phyloP scores from a whole-genome alignment of 257 asterid species.

The Nyctanthes arbortristis region DNA sequence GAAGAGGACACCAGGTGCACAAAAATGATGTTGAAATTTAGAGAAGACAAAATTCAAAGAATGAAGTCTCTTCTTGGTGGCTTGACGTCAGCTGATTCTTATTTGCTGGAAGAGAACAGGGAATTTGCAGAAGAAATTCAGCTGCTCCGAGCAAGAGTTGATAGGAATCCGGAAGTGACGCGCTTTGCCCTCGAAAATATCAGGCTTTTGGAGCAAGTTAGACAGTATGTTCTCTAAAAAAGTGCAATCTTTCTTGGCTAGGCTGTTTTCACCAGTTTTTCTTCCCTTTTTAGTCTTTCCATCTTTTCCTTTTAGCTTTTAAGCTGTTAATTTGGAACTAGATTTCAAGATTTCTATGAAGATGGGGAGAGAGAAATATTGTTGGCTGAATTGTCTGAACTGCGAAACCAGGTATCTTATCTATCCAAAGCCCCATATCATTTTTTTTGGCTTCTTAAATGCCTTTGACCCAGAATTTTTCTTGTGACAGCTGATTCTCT shows the following conservation, averaged over 20 bases:
- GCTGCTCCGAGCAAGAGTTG: slow-evolving; percentile 64
- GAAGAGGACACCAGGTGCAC: slow-evolving; percentile 93
- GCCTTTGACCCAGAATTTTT: slow-evolving; percentile 15
- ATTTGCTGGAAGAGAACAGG: slow-evolving; percentile 75
- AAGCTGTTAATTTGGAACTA: slow-evolving; percentile 26
- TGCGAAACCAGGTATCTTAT: slow-evolving; percentile 78
- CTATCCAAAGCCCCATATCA: slow-evolving; percentile 8
- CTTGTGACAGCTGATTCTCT: slow-evolving; percentile 54
- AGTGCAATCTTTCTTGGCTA: background rate
- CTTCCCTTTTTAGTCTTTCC: too few species aligned
- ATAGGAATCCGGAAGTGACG: slow-evolving; percentile 94
- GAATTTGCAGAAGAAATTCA: slow-evolving; percentile 71
- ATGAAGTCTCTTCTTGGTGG: slow-evolving; percentile 82
- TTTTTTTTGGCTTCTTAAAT: slow-evolving; percentile 9
- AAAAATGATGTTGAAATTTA: slow-evolving; percentile 91
- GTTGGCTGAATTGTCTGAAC: slow-evolving; percentile 72
- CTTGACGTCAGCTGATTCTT: slow-evolving; percentile 60
- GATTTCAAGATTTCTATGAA: slow-evolving; percentile 92
- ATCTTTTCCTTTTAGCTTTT: slow-evolving; percentile 8
- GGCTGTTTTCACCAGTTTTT: background rate
- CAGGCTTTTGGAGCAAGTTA: slow-evolving; percentile 82
- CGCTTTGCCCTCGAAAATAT: slow-evolving; percentile 94
- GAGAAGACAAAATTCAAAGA: slow-evolving; percentile 95
- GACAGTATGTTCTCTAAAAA: slow-evolving; percentile 45
- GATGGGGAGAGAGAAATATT: slow-evolving; percentile 93